Evolutionary conservation across 163 green algal genomes (phyloP).

Genomic region (Scenedesmus sp.): DNA sequence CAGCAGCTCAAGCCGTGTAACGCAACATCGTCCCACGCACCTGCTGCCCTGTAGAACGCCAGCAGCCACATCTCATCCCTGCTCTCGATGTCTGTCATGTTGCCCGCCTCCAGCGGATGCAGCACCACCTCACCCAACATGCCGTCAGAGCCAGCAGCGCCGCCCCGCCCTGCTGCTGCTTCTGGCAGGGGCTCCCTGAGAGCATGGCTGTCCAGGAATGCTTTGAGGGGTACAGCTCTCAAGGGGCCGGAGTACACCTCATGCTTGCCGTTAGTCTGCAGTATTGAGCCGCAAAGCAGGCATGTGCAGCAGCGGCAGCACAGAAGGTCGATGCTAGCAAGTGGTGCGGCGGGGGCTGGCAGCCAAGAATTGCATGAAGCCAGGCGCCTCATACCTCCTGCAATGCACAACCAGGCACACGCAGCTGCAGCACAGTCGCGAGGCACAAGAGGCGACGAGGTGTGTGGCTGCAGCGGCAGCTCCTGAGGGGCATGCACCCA

Average conservation of each 20-base stretch:
- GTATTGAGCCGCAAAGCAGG: not conserved
- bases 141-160: not conserved
- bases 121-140: not conserved
- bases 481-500: no score
- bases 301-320: not conserved
- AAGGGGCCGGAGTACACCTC: constrained; percentile 20
- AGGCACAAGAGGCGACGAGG: no score
- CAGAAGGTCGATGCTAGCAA: no score
- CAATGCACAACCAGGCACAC: no score
- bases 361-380: no score
- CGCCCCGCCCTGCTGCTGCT: no score
- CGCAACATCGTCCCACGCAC: not conserved
- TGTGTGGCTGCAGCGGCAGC: no score
- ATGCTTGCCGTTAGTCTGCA: constrained; percentile 33
- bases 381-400: no score
- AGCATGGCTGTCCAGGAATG: constrained; percentile 42
- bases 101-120: not conserved
- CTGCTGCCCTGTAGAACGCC: constrained; percentile 28
- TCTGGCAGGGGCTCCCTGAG: constrained; percentile 6
- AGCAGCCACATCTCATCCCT: constrained; percentile 50
- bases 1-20: not conserved
- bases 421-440: no score
- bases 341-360: no score
- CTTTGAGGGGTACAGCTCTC: constrained; percentile 18
- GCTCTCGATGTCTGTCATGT: constrained; percentile 38